Base-by-base conservation (phyloP, 108 stramenopile genomes). In the Cyclotella baltica region DNA sequence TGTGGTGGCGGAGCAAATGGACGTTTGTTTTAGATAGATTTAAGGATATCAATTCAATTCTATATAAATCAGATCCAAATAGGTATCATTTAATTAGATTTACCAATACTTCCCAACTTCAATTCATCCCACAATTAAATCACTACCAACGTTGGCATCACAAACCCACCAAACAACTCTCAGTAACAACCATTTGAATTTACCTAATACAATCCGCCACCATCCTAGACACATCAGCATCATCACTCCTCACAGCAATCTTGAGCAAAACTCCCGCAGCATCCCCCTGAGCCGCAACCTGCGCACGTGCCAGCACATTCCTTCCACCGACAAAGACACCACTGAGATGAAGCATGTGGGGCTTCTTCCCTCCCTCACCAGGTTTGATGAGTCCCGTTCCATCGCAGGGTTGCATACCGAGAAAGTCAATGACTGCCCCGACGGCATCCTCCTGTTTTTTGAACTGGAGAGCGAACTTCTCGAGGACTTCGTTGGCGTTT, bases 361-460 rank as follows among this genome's bases (percentile, higher is more conserved):
- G 88, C 77, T 89, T 95, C 47, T 83, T 78, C n/a, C 84, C 86
- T 22, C 81, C 81, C 48, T 82, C 81, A 5, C 81, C 81, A n/a
- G 85, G 74, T 69, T 88, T 88, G 27, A 80, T 88, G 20, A 67
- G 79, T 4, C 81, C 81, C 10, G 94, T 96, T 18, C 92, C 92
- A 73, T 96, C 95, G 73, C 93, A 94, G 29, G 93, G 69, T 63
- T 88, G 87, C 93, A 97, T 93, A 16, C 96, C 96, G 38, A 96
- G 81, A 70, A 83, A 91, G 31, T 90, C 88, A 53, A 91, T 85
- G 28, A 96, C 86, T n/a, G 81, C 90, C 0, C 70, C 75, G 31
- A 92, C 85, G 11, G 95, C 96, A n/a, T 89, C 93, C 31, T 89
- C 75, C 23, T 92, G 80, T 35, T 86, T 85, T 47, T 89, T 91